Percentiles rank a stretch among this genome's conserved stretches.
phyloP scores from a whole-genome alignment of 1,284 basidiomycete species.

The Malassezia dermatis region DNA sequence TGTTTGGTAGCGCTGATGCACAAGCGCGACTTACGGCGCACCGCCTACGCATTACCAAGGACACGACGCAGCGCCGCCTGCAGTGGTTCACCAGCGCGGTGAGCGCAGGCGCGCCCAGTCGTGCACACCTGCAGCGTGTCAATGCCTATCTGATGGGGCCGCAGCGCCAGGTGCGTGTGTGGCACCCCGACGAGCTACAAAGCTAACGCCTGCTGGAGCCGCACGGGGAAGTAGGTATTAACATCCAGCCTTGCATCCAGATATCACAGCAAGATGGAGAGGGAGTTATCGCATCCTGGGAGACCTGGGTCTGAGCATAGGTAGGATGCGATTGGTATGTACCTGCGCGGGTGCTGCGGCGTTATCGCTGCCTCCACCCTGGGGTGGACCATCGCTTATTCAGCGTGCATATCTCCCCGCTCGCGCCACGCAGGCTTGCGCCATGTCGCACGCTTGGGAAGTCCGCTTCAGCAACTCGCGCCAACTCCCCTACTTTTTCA shows the following conservation, averaged over 20 bases:
- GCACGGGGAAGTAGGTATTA: slow-evolving; percentile 26
- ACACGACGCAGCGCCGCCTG: slow-evolving; percentile 12
- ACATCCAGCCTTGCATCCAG: slow-evolving; percentile 10
- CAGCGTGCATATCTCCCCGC: background rate
- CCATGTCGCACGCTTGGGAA: slow-evolving; percentile 26
- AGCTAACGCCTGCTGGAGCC: slow-evolving; percentile 15
- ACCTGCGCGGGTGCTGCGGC: background rate
- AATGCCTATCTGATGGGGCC: slow-evolving; percentile 15
- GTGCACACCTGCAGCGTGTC: slow-evolving; percentile 14
- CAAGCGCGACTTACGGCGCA: background rate
- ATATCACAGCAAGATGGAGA: background rate
- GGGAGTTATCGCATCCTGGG: background rate
- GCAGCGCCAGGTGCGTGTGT: slow-evolving; percentile 1
- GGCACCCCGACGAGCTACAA: background rate
- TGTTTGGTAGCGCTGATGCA: slow-evolving; percentile 2
- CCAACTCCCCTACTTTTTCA: slow-evolving; percentile 78
- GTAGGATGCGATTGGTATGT: background rate
- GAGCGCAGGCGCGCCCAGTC: slow-evolving; percentile 1
- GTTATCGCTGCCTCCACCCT: background rate
- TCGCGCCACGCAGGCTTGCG: background rate
- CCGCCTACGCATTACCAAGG: slow-evolving; percentile 8
- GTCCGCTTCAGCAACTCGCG: slow-evolving; percentile 63
- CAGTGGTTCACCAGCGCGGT: slow-evolving; percentile 14
- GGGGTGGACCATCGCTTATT: background rate
- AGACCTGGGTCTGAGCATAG: background rate